Percentiles rank a stretch among this genome's conserved stretches.
phyloP scores from a whole-genome alignment of 805 yeast genomes.

The Candida succiphila region DNA sequence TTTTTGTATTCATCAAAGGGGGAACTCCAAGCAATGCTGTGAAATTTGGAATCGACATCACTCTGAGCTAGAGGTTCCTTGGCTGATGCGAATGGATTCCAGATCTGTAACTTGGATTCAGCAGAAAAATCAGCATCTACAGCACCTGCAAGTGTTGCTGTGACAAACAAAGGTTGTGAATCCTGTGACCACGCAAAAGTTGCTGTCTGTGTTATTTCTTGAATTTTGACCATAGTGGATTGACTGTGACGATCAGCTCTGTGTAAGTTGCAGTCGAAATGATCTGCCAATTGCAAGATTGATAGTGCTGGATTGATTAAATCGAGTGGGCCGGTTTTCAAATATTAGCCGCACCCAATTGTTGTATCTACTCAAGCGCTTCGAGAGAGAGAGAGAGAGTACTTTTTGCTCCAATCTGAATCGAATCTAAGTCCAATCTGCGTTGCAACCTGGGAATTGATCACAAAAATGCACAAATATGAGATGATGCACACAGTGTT shows the following conservation, averaged over 20 bases:
- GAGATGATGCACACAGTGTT: too few relatives aligned
- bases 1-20: conserved; percentile 37
- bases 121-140: conserved; percentile 83
- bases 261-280: too few relatives aligned
- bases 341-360: too few relatives aligned
- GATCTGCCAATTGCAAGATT: too few relatives aligned
- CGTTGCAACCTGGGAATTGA: too few relatives aligned
- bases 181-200: conserved; percentile 95
- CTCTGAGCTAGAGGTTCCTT: conserved; percentile 33
- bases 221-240: conserved; percentile 60
- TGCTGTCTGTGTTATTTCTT: conserved; percentile 77
- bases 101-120: conserved; percentile 65
- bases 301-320: too few relatives aligned
- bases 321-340: too few relatives aligned
- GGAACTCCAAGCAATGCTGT: conserved; percentile 78
- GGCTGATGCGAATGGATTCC: conserved; percentile 47
- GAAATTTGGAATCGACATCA: conserved; percentile 52
- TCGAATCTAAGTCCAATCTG: too few relatives aligned
- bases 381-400: too few relatives aligned
- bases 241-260: conserved; percentile 11
- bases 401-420: too few relatives aligned
- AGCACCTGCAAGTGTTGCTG: conserved; percentile 96
- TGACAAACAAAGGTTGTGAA: conserved; percentile 63
- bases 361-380: too few relatives aligned
- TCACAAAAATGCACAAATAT: too few relatives aligned